Conservation (phyloP, 192 early-diverging fungal genomes). For the Funneliformis geosporum region DNA sequence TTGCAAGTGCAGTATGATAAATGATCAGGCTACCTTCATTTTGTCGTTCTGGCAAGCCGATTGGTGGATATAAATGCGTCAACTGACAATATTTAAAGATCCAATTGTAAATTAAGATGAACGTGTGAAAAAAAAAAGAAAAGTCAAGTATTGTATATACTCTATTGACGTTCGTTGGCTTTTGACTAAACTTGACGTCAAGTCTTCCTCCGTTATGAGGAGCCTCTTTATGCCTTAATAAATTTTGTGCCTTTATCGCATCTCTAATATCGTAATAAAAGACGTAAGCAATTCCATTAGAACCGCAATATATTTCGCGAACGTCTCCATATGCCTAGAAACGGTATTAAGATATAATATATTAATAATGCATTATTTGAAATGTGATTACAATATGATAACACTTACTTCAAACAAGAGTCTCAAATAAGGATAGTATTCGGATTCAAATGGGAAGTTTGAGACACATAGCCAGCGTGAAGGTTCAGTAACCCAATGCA, state of each 20-base stretch:
- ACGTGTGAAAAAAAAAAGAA: background rate
- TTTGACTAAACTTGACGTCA: background rate
- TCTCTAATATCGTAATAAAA: slow-evolving; percentile 25
- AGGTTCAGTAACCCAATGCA: slow-evolving; percentile 7
- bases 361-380: background rate
- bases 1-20: background rate
- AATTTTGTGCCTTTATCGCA: slow-evolving; percentile 7
- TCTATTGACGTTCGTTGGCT: background rate
- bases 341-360: background rate
- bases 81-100: background rate
- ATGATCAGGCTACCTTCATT: background rate
- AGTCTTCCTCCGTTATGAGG: background rate
- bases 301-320: background rate
- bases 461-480: slow-evolving; percentile 13
- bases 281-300: slow-evolving; percentile 10
- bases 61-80: background rate
- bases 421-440: background rate
- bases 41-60: background rate
- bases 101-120: background rate
- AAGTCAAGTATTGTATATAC: background rate
- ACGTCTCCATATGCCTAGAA: slow-evolving; percentile 15
- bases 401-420: background rate
- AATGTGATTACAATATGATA: background rate
- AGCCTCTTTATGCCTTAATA: background rate
- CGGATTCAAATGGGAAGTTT: slow-evolving; percentile 3